These are phyloP conservation scores for Nepenthes alata DNA, from an alignment of 179 eudicot genomes.

Conservation along the genomic window DNA sequence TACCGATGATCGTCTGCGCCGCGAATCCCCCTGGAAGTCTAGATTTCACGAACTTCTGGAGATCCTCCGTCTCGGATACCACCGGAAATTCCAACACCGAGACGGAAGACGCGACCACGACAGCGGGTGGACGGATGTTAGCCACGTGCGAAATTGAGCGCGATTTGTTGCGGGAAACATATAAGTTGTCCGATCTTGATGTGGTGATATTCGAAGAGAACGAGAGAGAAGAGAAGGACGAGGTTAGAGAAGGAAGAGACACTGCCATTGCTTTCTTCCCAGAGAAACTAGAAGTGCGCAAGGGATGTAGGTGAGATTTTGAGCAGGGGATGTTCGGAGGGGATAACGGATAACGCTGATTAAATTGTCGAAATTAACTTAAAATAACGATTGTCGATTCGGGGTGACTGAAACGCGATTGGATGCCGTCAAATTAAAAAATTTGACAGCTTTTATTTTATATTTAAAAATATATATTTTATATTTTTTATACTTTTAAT, in stretches of 20 bases:
- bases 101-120: constrained; percentile 21
- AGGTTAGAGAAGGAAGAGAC: constrained; percentile 41
- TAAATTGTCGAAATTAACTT: too few species aligned
- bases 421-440: too few species aligned
- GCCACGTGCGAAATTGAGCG: constrained; percentile 1
- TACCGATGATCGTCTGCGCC: constrained; percentile 61
- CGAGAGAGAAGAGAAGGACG: constrained; percentile 69
- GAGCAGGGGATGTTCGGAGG: neutral
- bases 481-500: too few species aligned
- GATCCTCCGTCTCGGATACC: constrained; percentile 26
- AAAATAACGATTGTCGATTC: too few species aligned
- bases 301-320: neutral
- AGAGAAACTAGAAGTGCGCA: constrained; percentile 1
- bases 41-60: constrained; percentile 56
- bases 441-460: too few species aligned
- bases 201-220: constrained; percentile 43
- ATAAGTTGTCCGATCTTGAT: constrained; percentile 25
- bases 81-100: constrained; percentile 18
- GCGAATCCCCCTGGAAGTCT: constrained; percentile 94
- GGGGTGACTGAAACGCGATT: too few species aligned
- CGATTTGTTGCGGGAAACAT: constrained; percentile 21
- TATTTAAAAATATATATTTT: too few species aligned
- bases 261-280: constrained; percentile 30
- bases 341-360: neutral
- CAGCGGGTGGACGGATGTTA: constrained; percentile 16